phyloP scores from a whole-genome alignment of 371 early-diverging fungal genomes.

The Encephalitozoon hellem region DNA sequence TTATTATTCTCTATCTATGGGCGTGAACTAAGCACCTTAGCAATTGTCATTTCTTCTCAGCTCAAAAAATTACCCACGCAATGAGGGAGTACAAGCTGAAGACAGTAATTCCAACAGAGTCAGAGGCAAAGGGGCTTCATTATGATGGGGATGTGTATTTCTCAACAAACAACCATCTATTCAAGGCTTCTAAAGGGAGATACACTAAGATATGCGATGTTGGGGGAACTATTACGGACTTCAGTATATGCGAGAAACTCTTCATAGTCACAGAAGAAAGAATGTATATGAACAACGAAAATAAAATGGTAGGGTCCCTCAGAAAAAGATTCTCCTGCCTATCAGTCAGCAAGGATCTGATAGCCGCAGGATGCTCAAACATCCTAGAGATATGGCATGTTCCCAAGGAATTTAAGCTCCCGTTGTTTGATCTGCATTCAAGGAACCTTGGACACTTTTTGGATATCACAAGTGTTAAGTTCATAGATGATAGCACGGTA shows the following conservation, averaged over 20 bases:
- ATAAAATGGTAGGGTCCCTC: conserved; percentile 16
- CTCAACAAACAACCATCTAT: conserved; percentile 35
- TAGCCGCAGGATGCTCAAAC: conserved; percentile 14
- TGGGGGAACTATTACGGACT: not conserved
- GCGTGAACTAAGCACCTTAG: too few relatives aligned
- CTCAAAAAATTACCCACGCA: not conserved
- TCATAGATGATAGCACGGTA: conserved; percentile 11
- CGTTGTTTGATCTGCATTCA: conserved; percentile 11
- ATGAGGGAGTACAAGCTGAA: conserved; percentile 32
- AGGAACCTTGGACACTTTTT: conserved; percentile 18
- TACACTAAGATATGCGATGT: not conserved
- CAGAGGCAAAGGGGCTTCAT: conserved; percentile 19
- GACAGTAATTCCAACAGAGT: conserved; percentile 36
- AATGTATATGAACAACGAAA: conserved; percentile 19
- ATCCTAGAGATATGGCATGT: conserved; percentile 43
- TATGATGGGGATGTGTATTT: conserved; percentile 28
- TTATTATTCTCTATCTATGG: too few relatives aligned
- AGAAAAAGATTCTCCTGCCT: not conserved
- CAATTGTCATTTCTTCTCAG: not conserved
- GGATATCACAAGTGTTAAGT: not conserved
- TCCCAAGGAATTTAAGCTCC: conserved; percentile 41
- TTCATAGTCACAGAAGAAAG: conserved; percentile 30
- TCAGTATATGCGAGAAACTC: not conserved
- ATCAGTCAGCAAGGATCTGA: not conserved
- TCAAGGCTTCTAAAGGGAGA: not conserved